A percentile compares a stretch with the other conserved stretches of the same genome.
phyloP scores from a whole-genome alignment of 2,329 filamentous ascomycete genomes.

The Catunica adiposa region DNA sequence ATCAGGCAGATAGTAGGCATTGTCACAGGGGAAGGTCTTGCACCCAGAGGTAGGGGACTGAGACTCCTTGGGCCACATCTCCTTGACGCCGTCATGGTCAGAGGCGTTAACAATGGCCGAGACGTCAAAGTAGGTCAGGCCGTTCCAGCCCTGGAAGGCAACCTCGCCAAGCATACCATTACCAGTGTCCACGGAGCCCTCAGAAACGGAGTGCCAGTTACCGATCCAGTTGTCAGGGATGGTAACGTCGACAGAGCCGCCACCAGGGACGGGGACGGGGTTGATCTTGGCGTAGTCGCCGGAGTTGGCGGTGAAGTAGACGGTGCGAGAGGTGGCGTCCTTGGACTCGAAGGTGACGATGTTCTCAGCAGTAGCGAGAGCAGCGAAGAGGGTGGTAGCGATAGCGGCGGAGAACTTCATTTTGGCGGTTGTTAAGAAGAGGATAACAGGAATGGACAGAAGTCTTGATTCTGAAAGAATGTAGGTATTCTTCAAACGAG shows the following conservation, averaged over 20 bases:
- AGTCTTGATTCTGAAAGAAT: conserved; percentile 2
- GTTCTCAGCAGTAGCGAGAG: conserved; percentile 31
- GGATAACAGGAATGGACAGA: neutral
- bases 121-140: conserved; percentile 39
- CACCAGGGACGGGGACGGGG: conserved; percentile 25
- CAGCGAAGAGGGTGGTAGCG: conserved; percentile 31
- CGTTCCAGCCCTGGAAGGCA: conserved; percentile 31
- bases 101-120: conserved; percentile 38
- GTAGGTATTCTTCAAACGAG: neutral
- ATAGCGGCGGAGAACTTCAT: conserved; percentile 13
- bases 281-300: conserved; percentile 22
- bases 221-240: conserved; percentile 31
- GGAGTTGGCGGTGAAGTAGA: conserved; percentile 33
- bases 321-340: conserved; percentile 32
- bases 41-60: conserved; percentile 32
- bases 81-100: conserved; percentile 36
- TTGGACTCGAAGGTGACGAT: conserved; percentile 42
- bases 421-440: conserved; percentile 1
- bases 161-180: conserved; percentile 39
- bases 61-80: conserved; percentile 30
- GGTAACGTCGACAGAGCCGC: conserved; percentile 25
- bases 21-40: conserved; percentile 34
- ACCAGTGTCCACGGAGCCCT: conserved; percentile 24
- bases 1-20: conserved; percentile 35
- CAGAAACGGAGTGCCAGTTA: conserved; percentile 33